Evolutionary conservation across 1,139 yeast species (phyloP), one percentile per base, ranked within the genome.

Genomic region (Kodamaea sp.): DNA sequence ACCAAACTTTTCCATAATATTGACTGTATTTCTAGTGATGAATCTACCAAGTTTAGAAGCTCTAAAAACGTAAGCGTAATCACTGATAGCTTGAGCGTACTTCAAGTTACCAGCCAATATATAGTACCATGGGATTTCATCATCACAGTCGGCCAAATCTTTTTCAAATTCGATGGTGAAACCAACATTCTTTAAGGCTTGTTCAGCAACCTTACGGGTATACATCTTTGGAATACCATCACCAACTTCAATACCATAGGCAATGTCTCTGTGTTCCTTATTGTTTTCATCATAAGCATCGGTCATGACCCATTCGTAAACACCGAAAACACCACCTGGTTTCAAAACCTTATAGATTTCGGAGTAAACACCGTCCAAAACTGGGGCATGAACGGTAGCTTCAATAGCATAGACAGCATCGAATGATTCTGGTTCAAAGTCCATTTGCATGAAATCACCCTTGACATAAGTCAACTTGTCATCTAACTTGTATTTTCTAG

Each of bases 401-500:
- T 92, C 98, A 60, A 92, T 92, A 45, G 98, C 97, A 58, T 92
- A 92, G 33, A 92, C 98, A 35, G 96, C 96, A 65, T 92, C 98
- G 60, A 94, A 92, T 28, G 90, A 65, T 58, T 81, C 84, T 49
- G 85, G 84, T 63, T 82, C 88, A 56, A 94, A 90, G 56, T 92
- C 97, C 97, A 92, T 88, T 66, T 90, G 95, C 98, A 92, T 94
- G 73, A 92, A 92, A 66, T 92, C 98, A 53, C 98, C 98, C 72
- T 92, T 92, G 55, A 89, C 96, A 55, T 86, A 90, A 24, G 80
- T 73, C 58, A 90, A 73, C 67, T 88, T 83, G 61, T 85, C 75
- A 46, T 76, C 81, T 57, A 92, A 69, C 29, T 81, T 75, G 60
- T 73, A 72, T 51, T 71, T 73, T 55, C 77, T 64, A 42, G 97